Evolutionary conservation across 192 early-diverging fungal genomes (phyloP), one percentile per base, ranked within the genome.

Genomic region (Coemansia biformis): DNA sequence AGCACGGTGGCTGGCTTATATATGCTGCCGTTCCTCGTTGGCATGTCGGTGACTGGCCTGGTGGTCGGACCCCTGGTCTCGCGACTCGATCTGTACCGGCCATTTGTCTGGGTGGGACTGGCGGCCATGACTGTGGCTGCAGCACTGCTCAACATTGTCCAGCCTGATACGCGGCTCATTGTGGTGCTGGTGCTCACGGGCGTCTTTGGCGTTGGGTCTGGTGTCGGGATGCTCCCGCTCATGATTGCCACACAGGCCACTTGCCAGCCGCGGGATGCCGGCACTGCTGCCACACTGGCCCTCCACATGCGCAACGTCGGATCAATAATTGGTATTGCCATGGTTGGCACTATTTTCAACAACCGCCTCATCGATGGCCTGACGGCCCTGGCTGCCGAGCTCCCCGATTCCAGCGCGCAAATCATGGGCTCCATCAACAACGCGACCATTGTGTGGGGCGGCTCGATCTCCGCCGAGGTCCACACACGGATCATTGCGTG

Each of bases 311-410:
- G 63, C 10, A 65, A 57, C 50, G 17, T 58, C 36, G 63, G 63
- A 3, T 52, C 49, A 3, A 53, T 57, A 21, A 39, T 65, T 12
- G 63, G 63, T 8, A 65, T 58, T 48, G 63, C 63, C 1, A 43
- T 51, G 37, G 49, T 52, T 3, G 63, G 54, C 24, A 58, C 38
- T 19, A 50, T 65, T 3, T 65, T 65, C 11, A 65, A 65, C 55
- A 65, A 65, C 46, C 46, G 46, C 17, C 39, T 58, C 19, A 48
- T 65, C 1, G 37, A 15, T 10, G 18, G 30, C 15, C 43, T 65
- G 28, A 36, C 26, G 13, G 28, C 6, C 3, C 12, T 51, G n/a
- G 54, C 63, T 10, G 38, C 38, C 0, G 53, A 49, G 16, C 51
- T 43, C 16, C 61, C 61, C 21, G 45, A 38, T 5, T 51, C 46